A percentile compares a stretch with the other conserved stretches of the same genome.
These are phyloP conservation scores for Neonectria coccinea DNA, from an alignment of 2,329 filamentous ascomycete species.

Conservation along the genomic window DNA sequence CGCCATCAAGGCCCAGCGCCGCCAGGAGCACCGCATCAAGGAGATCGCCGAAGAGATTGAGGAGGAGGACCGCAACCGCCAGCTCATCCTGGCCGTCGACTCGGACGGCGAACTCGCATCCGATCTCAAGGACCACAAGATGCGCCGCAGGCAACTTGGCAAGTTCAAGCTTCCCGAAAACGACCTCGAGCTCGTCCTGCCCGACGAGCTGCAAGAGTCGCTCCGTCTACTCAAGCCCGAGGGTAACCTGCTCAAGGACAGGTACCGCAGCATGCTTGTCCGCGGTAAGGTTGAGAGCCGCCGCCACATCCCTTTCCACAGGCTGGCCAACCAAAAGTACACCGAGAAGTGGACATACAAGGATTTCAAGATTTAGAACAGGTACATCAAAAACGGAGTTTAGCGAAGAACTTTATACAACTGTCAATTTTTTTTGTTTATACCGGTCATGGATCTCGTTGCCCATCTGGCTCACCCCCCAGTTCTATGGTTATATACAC, in stretches of 20 bases:
- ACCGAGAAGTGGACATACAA: constrained; percentile 99
- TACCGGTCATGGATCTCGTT: constrained; percentile 18
- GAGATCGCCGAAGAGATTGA: constrained; percentile 73
- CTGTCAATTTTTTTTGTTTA: constrained; percentile 18
- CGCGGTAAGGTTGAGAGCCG: constrained; percentile 90
- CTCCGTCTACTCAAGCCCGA: constrained; percentile 88
- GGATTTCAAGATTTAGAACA: constrained; percentile 72
- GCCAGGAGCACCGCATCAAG: constrained; percentile 78
- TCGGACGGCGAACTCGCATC: constrained; percentile 55
- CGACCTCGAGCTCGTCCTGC: constrained; percentile 81
- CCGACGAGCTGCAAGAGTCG: constrained; percentile 86
- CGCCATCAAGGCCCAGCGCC: constrained; percentile 77
- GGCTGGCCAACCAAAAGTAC: constrained; percentile 81
- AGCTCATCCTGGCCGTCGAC: constrained; percentile 55
- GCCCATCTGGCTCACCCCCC: constrained; percentile 6
- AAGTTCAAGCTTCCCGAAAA: constrained; percentile 81
- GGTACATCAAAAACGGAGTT: constrained; percentile 24
- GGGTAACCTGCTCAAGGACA: constrained; percentile 92
- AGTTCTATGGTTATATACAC: constrained; percentile 26
- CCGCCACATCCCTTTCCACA: constrained; percentile 81
- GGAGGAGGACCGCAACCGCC: constrained; percentile 65
- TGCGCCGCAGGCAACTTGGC: constrained; percentile 80
- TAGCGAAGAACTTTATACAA: constrained; percentile 24
- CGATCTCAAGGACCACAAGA: constrained; percentile 70
- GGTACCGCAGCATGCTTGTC: constrained; percentile 89